Evolutionary conservation across 2,329 filamentous ascomycete genomes (phyloP).

Genomic region (Fusarium coicis): DNA sequence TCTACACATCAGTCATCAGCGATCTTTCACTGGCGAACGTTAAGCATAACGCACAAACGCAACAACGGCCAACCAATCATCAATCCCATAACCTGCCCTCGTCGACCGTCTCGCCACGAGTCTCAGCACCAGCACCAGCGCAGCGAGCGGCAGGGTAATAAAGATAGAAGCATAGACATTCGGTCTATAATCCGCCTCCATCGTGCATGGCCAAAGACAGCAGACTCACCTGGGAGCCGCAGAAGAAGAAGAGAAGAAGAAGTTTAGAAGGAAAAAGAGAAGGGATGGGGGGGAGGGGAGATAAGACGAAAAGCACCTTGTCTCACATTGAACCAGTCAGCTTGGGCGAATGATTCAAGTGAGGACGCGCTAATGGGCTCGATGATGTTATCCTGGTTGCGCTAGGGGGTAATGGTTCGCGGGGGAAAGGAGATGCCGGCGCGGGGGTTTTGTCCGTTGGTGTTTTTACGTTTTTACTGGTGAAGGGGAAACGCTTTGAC

Average conservation of each 20-base stretch:
- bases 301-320: neutral
- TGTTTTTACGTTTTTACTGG: constrained; percentile 1
- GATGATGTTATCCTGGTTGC: neutral
- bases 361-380: neutral
- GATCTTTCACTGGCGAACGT: neutral
- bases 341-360: neutral
- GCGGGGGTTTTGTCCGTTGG: neutral
- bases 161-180: constrained; percentile 28
- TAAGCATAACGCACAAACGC: constrained; percentile 24
- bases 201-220: constrained; percentile 14
- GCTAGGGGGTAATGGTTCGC: neutral
- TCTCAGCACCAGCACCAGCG: constrained; percentile 28
- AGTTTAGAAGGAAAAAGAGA: constrained; percentile 4
- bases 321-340: constrained; percentile 13
- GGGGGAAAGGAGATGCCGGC: neutral
- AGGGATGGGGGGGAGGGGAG: constrained; percentile 2
- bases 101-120: constrained; percentile 31
- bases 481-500: neutral
- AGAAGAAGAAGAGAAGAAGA: neutral
- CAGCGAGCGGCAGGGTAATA: constrained; percentile 30
- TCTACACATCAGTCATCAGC: neutral
- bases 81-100: constrained; percentile 28
- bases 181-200: constrained; percentile 20
- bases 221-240: neutral
- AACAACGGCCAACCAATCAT: constrained; percentile 33